These are phyloP conservation scores for Rhizopogon vinicolor DNA, from an alignment of 768 basidiomycete genomes.

Conservation along the genomic window DNA sequence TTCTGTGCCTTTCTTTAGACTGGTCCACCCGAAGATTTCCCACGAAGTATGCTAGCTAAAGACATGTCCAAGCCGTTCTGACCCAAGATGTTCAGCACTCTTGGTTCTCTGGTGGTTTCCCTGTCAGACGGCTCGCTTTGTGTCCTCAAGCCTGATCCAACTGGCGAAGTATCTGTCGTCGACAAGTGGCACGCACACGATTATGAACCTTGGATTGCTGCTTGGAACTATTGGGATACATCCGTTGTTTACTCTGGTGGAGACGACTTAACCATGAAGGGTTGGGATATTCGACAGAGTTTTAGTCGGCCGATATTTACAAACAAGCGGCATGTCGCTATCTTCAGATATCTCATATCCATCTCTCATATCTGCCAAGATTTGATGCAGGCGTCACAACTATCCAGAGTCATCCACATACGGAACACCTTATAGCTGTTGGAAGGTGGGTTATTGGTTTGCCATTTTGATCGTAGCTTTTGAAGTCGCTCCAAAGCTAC, in stretches of 20 bases:
- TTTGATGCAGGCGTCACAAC: slow-evolving; percentile 93
- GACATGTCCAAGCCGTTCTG: neutral
- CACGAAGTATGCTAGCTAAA: slow-evolving; percentile 35
- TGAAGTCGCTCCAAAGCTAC: slow-evolving; percentile 51
- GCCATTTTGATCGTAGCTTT: neutral
- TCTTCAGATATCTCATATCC: neutral
- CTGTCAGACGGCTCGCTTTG: slow-evolving; percentile 75
- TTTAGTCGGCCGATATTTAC: slow-evolving; percentile 54
- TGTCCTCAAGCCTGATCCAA: slow-evolving; percentile 48
- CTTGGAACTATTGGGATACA: slow-evolving; percentile 85
- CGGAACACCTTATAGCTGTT: slow-evolving; percentile 81
- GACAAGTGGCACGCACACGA: slow-evolving; percentile 85
- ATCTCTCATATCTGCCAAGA: slow-evolving; percentile 33
- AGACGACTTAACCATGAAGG: slow-evolving; percentile 86
- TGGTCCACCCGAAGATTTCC: slow-evolving; percentile 73
- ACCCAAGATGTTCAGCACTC: slow-evolving; percentile 28
- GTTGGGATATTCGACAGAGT: slow-evolving; percentile 81
- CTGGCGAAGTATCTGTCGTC: slow-evolving; percentile 38
- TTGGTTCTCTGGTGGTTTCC: slow-evolving; percentile 69
- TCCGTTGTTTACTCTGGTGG: slow-evolving; percentile 88
- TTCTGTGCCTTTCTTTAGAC: slow-evolving; percentile 86
- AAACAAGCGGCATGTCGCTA: slow-evolving; percentile 59
- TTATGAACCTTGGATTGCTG: slow-evolving; percentile 90
- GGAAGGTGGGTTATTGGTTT: slow-evolving; percentile 60
- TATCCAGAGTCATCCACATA: slow-evolving; percentile 78